Conservation (phyloP, 345 rosid genomes). For the Salix exigua region DNA sequence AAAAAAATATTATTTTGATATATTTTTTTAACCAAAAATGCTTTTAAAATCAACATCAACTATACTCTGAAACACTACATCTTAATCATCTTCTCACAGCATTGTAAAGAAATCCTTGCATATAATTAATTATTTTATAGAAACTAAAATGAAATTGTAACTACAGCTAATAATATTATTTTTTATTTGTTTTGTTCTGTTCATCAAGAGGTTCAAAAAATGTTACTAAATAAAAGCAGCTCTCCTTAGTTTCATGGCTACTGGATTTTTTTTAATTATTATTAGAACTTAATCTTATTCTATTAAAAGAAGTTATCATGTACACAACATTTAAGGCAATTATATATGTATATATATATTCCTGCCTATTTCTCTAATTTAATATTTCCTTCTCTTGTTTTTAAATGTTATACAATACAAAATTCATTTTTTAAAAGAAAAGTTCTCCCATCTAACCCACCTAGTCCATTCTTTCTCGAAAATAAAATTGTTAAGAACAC, state of each 20-base stretch:
- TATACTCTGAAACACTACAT: too few species aligned
- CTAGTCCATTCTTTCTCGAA: not conserved
- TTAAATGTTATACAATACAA: too few species aligned
- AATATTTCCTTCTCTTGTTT: too few species aligned
- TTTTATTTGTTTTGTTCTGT: not conserved
- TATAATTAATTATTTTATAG: too few species aligned
- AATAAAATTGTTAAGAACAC: not conserved
- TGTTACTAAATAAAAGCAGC: not conserved
- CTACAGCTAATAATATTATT: not conserved
- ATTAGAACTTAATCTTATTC: not conserved
- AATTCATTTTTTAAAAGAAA: too few species aligned
- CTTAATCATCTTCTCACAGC: too few species aligned
- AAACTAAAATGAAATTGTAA: not conserved
- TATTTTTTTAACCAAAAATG: too few species aligned
- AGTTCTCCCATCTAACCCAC: not conserved
- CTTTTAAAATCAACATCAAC: rapidly evolving
- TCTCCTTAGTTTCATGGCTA: not conserved
- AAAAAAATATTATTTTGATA: too few species aligned
- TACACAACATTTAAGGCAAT: not conserved
- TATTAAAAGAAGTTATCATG: not conserved
- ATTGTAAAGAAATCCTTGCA: too few species aligned
- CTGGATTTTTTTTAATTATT: not conserved
- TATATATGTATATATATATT: too few species aligned
- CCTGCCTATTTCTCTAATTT: not conserved
- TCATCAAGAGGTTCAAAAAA: too few species aligned